These are phyloP conservation scores for Corynascus novoguineensis DNA, from an alignment of 495 filamentous ascomycete genomes.

Conservation along the genomic window DNA sequence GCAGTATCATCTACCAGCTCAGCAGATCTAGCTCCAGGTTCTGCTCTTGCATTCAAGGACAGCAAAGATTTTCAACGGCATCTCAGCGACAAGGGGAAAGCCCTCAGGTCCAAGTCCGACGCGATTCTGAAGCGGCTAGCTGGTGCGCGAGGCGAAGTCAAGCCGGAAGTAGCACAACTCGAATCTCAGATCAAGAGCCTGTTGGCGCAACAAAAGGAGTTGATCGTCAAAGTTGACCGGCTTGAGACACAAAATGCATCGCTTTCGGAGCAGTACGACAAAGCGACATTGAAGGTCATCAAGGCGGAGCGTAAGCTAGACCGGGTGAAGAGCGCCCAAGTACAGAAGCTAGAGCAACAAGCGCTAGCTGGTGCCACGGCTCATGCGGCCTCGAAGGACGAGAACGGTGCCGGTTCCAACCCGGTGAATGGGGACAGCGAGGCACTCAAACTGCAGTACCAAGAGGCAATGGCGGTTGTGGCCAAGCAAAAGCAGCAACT, in stretches of 20 bases:
- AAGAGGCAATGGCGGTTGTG: constrained; percentile 65
- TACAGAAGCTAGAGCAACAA: constrained; percentile 89
- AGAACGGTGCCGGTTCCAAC: constrained; percentile 52
- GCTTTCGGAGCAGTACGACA: constrained; percentile 74
- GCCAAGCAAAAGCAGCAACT: constrained; percentile 84
- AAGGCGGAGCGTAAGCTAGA: constrained; percentile 92
- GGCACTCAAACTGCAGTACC: constrained; percentile 53
- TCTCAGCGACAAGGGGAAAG: constrained; percentile 52
- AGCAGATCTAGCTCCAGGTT: constrained; percentile 57
- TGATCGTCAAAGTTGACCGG: constrained; percentile 69
- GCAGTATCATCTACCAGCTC: constrained; percentile 40
- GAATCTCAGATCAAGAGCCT: constrained; percentile 67
- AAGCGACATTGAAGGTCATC: constrained; percentile 83
- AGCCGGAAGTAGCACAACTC: constrained; percentile 63
- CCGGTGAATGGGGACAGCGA: constrained; percentile 57
- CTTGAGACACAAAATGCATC: constrained; percentile 74
- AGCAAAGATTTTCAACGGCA: constrained; percentile 72
- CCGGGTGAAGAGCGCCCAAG: constrained; percentile 74
- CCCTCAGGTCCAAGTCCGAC: constrained; percentile 41
- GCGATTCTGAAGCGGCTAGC: constrained; percentile 40
- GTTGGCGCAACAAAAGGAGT: constrained; percentile 74
- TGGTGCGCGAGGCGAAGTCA: constrained; percentile 39
- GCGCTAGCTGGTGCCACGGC: constrained; percentile 59
- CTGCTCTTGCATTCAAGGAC: constrained; percentile 59
- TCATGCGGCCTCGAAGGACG: constrained; percentile 47